Evolutionary conservation across 306 rosid genomes (phyloP).

Genomic region (Comarum palustre): DNA sequence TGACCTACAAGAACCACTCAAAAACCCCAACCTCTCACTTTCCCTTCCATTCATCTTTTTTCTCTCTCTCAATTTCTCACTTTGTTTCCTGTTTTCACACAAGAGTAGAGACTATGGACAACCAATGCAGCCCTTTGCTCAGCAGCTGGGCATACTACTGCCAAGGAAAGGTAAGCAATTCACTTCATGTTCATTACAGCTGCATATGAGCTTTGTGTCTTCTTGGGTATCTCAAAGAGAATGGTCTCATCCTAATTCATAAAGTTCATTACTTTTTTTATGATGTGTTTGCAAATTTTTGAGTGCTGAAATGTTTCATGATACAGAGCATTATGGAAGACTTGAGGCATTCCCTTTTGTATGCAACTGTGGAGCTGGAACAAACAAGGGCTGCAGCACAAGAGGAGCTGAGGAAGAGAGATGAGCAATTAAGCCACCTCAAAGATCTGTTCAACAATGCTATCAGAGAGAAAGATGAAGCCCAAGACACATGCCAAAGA

Average conservation of each 20-base stretch:
- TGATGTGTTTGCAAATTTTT: constrained; percentile 23
- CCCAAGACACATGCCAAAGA: constrained; percentile 58
- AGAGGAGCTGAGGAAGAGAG: constrained; percentile 80
- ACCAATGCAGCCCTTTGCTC: constrained; percentile 55
- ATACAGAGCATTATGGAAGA: constrained; percentile 80
- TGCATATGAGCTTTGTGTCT: neutral
- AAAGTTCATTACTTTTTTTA: neutral
- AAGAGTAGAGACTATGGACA: constrained; percentile 50
- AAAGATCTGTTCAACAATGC: constrained; percentile 65
- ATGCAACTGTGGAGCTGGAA: constrained; percentile 71
- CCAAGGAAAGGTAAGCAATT: constrained; percentile 63
- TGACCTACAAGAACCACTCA: constrained; percentile 34
- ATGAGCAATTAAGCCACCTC: constrained; percentile 60
- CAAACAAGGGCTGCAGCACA: constrained; percentile 64
- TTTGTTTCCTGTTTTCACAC: neutral
- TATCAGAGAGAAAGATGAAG: constrained; percentile 79
- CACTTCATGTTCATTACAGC: neutral
- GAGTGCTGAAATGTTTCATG: constrained; percentile 16
- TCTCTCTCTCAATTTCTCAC: constrained; percentile 15
- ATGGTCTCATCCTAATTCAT: neutral
- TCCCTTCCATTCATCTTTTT: constrained; percentile 5
- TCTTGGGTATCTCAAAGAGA: neutral
- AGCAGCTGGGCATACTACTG: constrained; percentile 54
- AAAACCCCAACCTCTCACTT: constrained; percentile 33
- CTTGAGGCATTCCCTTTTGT: constrained; percentile 58